Evolutionary conservation across 2,329 filamentous ascomycete genomes (phyloP).

Genomic region (Aspergillus ruber): DNA sequence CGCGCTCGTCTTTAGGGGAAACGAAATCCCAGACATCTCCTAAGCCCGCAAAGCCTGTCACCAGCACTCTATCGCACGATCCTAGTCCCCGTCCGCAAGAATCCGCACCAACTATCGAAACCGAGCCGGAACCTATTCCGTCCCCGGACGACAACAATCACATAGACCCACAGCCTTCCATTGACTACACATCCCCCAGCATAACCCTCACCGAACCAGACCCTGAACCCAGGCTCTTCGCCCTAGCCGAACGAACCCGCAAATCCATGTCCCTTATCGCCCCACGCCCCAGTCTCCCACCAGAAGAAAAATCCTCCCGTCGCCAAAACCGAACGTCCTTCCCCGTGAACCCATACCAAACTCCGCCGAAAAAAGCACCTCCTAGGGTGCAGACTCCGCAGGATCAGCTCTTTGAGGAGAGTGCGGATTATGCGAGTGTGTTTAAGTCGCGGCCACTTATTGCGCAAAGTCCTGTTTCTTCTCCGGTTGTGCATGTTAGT

Average conservation of each 20-base stretch:
- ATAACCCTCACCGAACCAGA: not conserved
- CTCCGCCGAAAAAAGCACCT: constrained; percentile 34
- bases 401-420: constrained; percentile 64
- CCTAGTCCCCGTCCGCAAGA: constrained; percentile 1
- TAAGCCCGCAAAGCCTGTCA: not conserved
- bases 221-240: constrained; percentile 19
- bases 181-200: not conserved
- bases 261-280: constrained; percentile 68
- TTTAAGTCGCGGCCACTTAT: constrained; percentile 81
- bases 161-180: not conserved
- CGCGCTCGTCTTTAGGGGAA: constrained; percentile 1
- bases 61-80: not conserved
- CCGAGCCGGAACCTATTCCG: not conserved
- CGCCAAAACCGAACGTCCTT: constrained; percentile 34
- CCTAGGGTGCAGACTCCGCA: constrained; percentile 47
- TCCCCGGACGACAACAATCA: not conserved
- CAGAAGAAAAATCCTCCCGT: constrained; percentile 15
- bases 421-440: constrained; percentile 70
- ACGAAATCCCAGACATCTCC: not conserved
- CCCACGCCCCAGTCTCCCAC: constrained; percentile 11
- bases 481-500: constrained; percentile 33
- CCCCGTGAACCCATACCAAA: constrained; percentile 53
- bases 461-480: constrained; percentile 61
- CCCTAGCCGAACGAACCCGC: constrained; percentile 71
- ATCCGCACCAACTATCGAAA: constrained; percentile 1